Conservation (phyloP, 768 basidiomycete genomes). For the Collybia mongolica region DNA sequence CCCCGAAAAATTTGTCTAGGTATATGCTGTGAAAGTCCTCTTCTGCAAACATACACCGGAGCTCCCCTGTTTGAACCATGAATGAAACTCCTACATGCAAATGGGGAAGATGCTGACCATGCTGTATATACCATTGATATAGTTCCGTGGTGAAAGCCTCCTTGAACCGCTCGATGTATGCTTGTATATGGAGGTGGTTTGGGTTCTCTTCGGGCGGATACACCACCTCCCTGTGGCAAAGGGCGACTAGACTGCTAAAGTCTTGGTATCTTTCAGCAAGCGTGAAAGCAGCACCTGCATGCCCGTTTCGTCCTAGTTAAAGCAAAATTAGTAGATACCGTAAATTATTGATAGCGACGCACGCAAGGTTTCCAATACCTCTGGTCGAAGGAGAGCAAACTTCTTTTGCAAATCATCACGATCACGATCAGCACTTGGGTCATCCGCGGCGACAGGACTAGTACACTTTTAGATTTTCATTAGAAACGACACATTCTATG, state of each 20-base stretch:
- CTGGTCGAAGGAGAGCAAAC: slow-evolving; percentile 72
- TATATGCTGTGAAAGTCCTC: slow-evolving; percentile 59
- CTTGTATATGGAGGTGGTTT: slow-evolving; percentile 56
- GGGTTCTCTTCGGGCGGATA: slow-evolving; percentile 68
- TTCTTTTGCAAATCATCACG: slow-evolving; percentile 58
- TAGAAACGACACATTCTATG: background rate
- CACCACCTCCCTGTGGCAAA: slow-evolving; percentile 70
- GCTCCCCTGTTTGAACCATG: slow-evolving; percentile 52
- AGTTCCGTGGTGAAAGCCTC: slow-evolving; percentile 86
- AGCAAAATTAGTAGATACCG: slow-evolving; percentile 1
- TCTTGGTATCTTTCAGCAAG: slow-evolving; percentile 88
- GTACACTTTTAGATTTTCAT: slow-evolving; percentile 2
- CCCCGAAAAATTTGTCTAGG: slow-evolving; percentile 72
- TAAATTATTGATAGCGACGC: slow-evolving; percentile 21
- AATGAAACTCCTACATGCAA: background rate
- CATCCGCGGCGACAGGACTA: slow-evolving; percentile 46
- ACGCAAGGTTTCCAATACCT: slow-evolving; percentile 82
- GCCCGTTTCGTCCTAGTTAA: slow-evolving; percentile 59
- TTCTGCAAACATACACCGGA: slow-evolving; percentile 79
- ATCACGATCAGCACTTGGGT: slow-evolving; percentile 53
- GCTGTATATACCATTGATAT: slow-evolving; percentile 92
- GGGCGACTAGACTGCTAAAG: slow-evolving; percentile 79
- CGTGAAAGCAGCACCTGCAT: slow-evolving; percentile 68
- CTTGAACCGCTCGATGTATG: slow-evolving; percentile 75
- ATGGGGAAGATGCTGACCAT: slow-evolving; percentile 49